Evolutionary conservation across 441 rosid species (phyloP), one percentile per base, ranked within the genome.

Genomic region (Kokia cookei): DNA sequence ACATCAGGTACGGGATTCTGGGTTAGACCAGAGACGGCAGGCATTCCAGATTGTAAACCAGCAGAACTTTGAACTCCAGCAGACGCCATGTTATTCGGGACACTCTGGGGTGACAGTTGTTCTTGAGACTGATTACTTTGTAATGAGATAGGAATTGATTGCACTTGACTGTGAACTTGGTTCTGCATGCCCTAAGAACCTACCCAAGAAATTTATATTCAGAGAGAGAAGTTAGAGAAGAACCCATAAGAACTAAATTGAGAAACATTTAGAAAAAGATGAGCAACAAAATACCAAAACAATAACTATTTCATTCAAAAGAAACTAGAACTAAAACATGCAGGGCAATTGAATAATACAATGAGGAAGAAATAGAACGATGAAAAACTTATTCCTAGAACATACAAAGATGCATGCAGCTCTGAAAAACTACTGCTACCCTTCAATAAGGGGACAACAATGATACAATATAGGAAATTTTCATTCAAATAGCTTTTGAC

Each of bases 31-130:
- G 93, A 79, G 64, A 77, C 87, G 40, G 86, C 29, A 72, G 94
- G 83, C 76, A 83, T 54, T 73, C 89, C 80, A 60, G 82, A 74
- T 43, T 81, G 82, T 79, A 91, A 78, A 80, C 80, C 83, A 71
- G 88, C 78, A 73, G 91, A 88, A 78, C 82, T 85, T 55, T 81
- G 91, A 82, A 86, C 85, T 80, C 84, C 87, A 69, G 73, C 32
- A 58, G 86, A 61, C 12, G 79, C 47, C 79, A 86, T 78, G 72
- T 79, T 85, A 76, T 80, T 91, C 80, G 84, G 83, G 59, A 89
- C 83, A 76, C 79, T 89, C 81, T 80, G 90, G 2, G 79, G 47
- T 71, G 83, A 37, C 63, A 86, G 58, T 65, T 86, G 93, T 73
- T 77, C 73, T 82, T 83, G 84, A 76, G 90, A 35, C 71, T 88